Evolutionary conservation across 177 flowering plant species (phyloP).

Genomic region (Tripterygium wilfordii): DNA sequence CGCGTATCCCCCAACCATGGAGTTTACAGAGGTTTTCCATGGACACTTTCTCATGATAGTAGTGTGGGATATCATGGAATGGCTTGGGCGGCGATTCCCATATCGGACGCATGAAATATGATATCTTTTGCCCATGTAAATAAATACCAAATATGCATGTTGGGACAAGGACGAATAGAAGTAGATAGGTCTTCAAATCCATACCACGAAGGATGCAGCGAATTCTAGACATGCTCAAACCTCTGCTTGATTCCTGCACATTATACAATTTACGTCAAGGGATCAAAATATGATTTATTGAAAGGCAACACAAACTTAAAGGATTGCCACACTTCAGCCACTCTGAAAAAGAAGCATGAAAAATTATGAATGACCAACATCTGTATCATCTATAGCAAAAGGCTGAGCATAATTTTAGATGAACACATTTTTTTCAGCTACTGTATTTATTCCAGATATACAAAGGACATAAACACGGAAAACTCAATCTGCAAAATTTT

Average conservation of each 20-base stretch:
- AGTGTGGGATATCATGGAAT: constrained; percentile 50
- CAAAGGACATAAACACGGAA: too few relatives aligned
- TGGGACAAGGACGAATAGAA: constrained; percentile 42
- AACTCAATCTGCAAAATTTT: too few relatives aligned
- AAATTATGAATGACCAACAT: too few relatives aligned
- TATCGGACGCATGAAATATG: constrained; percentile 56
- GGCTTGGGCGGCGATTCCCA: constrained; percentile 61
- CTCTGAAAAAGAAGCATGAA: too few relatives aligned
- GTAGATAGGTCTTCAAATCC: constrained; percentile 36
- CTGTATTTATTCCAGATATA: too few relatives aligned
- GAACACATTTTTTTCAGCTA: too few relatives aligned
- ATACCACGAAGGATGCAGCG: constrained; percentile 53
- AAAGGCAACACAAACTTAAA: too few relatives aligned
- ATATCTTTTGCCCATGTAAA: constrained; percentile 54
- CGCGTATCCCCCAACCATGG: constrained; percentile 55
- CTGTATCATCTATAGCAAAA: too few relatives aligned
- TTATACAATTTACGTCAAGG: not conserved
- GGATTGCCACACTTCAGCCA: too few relatives aligned
- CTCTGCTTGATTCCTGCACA: constrained; percentile 38
- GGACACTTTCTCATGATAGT: constrained; percentile 53
- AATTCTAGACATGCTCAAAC: constrained; percentile 45
- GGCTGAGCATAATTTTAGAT: too few relatives aligned
- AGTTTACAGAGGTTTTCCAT: constrained; percentile 60
- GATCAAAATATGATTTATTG: too few relatives aligned
- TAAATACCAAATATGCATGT: constrained; percentile 30